Base-by-base conservation (phyloP, 139 green algal species). In the Trebouxia sp. region DNA sequence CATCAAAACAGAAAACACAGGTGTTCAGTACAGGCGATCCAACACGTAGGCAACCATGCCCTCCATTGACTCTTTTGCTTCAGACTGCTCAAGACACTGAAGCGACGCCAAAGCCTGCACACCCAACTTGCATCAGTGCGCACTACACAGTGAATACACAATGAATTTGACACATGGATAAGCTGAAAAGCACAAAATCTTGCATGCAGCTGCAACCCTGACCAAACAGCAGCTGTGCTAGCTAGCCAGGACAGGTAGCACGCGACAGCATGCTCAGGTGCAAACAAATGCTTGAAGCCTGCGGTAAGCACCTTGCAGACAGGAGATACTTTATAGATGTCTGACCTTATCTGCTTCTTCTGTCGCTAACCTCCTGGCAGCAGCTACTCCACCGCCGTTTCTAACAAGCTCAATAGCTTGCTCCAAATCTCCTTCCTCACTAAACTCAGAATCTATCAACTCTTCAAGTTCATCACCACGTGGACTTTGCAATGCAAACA, bases 41-140 rank as follows among this genome's bases (percentile, higher is more conserved):
- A 99, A 87, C 26, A 99, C 94, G 72, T 98, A 98, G 41, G 97
- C 92, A 1, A 99, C 93, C 96, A 99, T 98, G 28, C 90, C 76
- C 77, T 93, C 80, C 84, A 99, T 83, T 8, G 91, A 97, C 32
- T 86, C 74, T 87, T 95, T 96, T 35, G 92, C 62, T 17, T 88
- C 83, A n/a, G 87, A 91, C 6, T 94, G 86, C 0, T 91, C 91
- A 76, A 99, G 87, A 50, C 85, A 82, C 1, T 87, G 76, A 47
- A 99, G 78, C 1, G 89, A 82, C 0, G 84, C 74, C 24, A 94
- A 86, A 1, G 96, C 93, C 38, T 85, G 65, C 48, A 82, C 22
- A 24, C 32, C 24, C 10, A 37, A 35, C 6, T 35, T 37, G 55
- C 24, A n/a, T n/a, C n/a, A n/a, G n/a, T n/a, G n/a, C n/a, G n/a